Evolutionary conservation across 164 flowering plant species (phyloP), one percentile per base, ranked within the genome.

Genomic region (Sextonia rubra): DNA sequence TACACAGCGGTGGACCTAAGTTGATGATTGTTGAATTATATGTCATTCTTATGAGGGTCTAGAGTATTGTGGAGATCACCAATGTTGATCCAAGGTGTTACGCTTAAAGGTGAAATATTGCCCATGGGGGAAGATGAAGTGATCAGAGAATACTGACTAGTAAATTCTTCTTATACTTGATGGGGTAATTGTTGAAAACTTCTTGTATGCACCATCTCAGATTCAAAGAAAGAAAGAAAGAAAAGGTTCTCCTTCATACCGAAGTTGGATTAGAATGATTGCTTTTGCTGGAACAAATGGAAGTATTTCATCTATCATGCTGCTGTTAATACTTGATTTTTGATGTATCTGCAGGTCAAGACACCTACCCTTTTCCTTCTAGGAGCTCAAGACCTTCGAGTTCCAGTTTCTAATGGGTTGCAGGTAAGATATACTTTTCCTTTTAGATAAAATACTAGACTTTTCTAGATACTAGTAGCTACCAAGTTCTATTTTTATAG

Each of bases 321-420:
- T 37, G 44, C 44, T 9, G 12, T 61, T 52, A 3, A 52, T 61
- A 23, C 27, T 7, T 64, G 47, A 64, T 12, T 64, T 58, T 71
- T 44, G 14, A 37, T 60, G 22, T 63, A 65, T 44, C 55, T 84
- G 75, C 94, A 96, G 99, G 98, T 93, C 48, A 96, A 92, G 80
- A 82, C 95, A 71, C 99, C 99, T 1, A 85, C 86, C 52, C 82
- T 93, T 60, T 89, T 96, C 76, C 94, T 96, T 64, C 77, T 96
- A 44, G 99, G 97, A 44, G 95, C 95, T 66, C 80, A 89, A 75
- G 99, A 96, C 83, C 94, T 88, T 29, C 93, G 99, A 65, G 97
- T 96, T 74, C 97, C 98, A 71, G 77, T 84, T 72, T 86, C 90
- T 49, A 91, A 84, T 81, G 99, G 98, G 25, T 68, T 96, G 79